phyloP scores from a whole-genome alignment of 78 protist species.

The Guillardia theta region DNA sequence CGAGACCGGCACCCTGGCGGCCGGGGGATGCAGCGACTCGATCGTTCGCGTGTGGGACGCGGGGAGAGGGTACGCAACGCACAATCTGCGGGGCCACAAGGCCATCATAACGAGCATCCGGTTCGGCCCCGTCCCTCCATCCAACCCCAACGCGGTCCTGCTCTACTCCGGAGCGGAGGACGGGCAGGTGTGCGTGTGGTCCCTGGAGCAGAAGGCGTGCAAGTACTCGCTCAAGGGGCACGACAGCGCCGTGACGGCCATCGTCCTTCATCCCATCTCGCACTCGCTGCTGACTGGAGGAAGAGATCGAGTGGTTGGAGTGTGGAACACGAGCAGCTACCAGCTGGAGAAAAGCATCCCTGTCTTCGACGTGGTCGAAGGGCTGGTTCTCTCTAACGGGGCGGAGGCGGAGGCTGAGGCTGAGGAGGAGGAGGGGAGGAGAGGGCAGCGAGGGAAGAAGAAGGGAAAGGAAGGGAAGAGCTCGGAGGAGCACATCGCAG shows the following conservation, averaged over 20 bases:
- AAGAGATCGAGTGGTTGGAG: slow-evolving; percentile 24
- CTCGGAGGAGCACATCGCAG: not conserved
- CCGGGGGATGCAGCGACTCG: slow-evolving; percentile 50
- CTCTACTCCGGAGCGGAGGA: slow-evolving; percentile 41
- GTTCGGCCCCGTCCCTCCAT: not conserved
- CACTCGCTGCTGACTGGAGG: slow-evolving; percentile 5
- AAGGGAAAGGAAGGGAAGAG: not conserved
- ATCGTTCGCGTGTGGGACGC: slow-evolving; percentile 71
- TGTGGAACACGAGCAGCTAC: not conserved
- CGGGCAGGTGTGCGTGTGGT: slow-evolving; percentile 37
- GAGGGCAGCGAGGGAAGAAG: not conserved
- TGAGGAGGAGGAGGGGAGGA: not conserved
- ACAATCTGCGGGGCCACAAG: not conserved
- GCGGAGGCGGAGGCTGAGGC: not conserved
- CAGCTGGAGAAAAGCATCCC: not conserved
- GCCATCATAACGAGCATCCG: not conserved
- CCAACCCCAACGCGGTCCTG: not conserved
- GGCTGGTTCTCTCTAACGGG: not conserved
- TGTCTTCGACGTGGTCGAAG: not conserved
- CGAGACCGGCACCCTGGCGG: slow-evolving; percentile 45
- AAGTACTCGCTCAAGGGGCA: not conserved
- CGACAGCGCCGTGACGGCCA: not conserved
- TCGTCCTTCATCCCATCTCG: slow-evolving; percentile 12
- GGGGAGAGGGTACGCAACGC: slow-evolving; percentile 40
- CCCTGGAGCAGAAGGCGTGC: not conserved